These are phyloP conservation scores for Hymenoscyphus scutula DNA, from an alignment of 2,329 filamentous ascomycete genomes.

Conservation along the genomic window DNA sequence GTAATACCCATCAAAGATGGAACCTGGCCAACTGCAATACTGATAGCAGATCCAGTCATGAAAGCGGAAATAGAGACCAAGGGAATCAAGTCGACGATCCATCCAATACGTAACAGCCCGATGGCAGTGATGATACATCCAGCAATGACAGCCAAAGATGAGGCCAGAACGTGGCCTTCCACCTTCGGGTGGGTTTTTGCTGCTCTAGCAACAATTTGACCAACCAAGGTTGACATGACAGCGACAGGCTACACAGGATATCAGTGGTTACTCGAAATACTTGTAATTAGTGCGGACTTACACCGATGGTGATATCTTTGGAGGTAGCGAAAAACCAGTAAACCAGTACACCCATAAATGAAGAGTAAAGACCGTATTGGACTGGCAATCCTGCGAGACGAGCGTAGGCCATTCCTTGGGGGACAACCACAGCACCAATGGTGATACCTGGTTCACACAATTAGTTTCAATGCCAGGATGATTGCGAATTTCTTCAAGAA, in stretches of 20 bases:
- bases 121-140: conserved; percentile 76
- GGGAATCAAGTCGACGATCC: conserved; percentile 91
- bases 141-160: conserved; percentile 72
- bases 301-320: conserved; percentile 96
- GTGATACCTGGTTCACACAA: conserved; percentile 54
- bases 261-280: conserved; percentile 8
- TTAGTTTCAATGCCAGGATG: background rate
- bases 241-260: conserved; percentile 69
- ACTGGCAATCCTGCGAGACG: conserved; percentile 74
- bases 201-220: conserved; percentile 72
- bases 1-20: conserved; percentile 79
- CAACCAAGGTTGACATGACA: conserved; percentile 89
- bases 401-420: conserved; percentile 95
- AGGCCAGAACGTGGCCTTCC: conserved; percentile 67
- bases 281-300: conserved; percentile 45
- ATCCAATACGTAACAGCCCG: conserved; percentile 77
- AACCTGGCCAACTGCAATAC: conserved; percentile 81
- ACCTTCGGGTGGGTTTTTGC: conserved; percentile 55
- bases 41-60: conserved; percentile 95
- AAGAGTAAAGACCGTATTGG: conserved; percentile 88
- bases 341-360: conserved; percentile 89
- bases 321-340: conserved; percentile 99
- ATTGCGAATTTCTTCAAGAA: too few relatives aligned
- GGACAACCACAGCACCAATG: conserved; percentile 77
- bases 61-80: conserved; percentile 88